phyloP scores from a whole-genome alignment of 192 early-diverging fungal species.

The Physocladia obscura region DNA sequence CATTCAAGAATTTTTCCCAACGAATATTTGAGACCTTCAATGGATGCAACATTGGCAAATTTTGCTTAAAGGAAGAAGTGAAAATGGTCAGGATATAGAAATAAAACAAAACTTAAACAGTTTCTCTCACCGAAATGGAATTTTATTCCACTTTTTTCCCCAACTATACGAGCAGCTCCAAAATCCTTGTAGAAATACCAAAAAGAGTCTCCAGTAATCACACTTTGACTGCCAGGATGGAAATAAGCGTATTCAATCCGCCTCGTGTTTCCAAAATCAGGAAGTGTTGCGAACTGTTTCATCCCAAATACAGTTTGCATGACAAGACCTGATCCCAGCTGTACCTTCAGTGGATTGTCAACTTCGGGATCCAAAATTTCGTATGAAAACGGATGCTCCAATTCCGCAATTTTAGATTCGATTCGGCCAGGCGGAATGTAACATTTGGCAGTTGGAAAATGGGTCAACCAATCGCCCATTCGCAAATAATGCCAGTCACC shows the following conservation, averaged over 20 bases:
- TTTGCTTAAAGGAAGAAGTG: background rate
- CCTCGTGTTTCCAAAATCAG: background rate
- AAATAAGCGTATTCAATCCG: background rate
- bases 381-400: constrained; percentile 4
- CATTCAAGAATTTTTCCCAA: background rate
- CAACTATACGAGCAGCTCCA: too few relatives aligned
- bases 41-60: background rate
- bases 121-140: background rate
- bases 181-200: background rate
- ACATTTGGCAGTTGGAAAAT: background rate
- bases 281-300: background rate
- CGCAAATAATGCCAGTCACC: constrained; percentile 12
- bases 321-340: background rate
- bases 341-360: background rate
- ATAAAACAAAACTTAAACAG: background rate
- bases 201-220: constrained; percentile 2
- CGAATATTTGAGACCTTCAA: background rate
- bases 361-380: background rate
- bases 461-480: background rate
- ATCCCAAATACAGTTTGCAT: constrained; percentile 1
- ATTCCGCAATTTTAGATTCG: background rate
- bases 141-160: background rate
- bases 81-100: background rate
- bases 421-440: background rate
- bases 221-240: background rate